Conservation (phyloP, 345 rosid species). For the Angophora floribunda region DNA sequence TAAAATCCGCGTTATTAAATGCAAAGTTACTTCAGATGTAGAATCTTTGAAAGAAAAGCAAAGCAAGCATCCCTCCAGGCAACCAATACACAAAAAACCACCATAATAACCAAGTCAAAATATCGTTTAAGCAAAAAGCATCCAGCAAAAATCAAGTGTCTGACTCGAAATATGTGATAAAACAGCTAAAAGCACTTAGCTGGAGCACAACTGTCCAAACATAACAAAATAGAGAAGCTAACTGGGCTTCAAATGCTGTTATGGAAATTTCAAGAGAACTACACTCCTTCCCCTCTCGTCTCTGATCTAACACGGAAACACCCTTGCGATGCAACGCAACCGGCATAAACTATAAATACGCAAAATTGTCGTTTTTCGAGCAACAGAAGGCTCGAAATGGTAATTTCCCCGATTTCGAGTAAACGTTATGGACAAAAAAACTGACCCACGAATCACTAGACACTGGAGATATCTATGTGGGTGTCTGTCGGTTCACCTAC, state of each 20-base stretch:
- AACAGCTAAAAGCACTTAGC: background rate
- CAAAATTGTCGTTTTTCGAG: background rate
- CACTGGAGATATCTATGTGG: background rate
- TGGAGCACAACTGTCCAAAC: background rate
- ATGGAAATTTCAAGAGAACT: background rate
- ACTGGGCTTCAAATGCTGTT: background rate
- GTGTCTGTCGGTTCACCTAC: background rate
- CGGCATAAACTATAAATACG: background rate
- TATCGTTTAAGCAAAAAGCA: background rate
- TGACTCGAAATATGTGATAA: background rate
- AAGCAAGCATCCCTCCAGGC: background rate
- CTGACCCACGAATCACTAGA: background rate
- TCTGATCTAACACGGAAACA: background rate
- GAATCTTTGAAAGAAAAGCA: conserved; percentile 2
- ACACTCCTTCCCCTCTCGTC: background rate
- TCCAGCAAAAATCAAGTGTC: background rate
- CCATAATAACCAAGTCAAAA: background rate
- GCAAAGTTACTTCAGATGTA: conserved; percentile 2
- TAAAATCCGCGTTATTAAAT: background rate
- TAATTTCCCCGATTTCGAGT: background rate
- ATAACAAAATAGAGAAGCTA: background rate
- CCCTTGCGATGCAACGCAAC: background rate
- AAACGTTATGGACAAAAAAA: background rate
- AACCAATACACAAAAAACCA: background rate
- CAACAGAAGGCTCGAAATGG: background rate